These are phyloP conservation scores for Pseudohyphozyma bogoriensis DNA, from an alignment of 768 basidiomycete species.

Conservation along the genomic window DNA sequence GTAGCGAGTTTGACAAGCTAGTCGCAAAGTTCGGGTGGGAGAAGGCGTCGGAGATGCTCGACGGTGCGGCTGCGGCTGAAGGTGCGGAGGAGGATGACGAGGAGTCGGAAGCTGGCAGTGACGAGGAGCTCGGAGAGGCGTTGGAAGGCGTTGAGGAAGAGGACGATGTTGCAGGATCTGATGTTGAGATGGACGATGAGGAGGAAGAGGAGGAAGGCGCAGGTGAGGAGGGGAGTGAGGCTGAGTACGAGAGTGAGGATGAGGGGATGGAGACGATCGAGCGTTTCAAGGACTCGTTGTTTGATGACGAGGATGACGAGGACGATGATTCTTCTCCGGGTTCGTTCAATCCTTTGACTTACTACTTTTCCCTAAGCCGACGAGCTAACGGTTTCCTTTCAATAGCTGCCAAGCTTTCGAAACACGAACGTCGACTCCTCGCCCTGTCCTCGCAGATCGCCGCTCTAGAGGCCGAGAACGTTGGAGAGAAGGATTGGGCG, in stretches of 20 bases:
- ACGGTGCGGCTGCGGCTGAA: constrained; percentile 15
- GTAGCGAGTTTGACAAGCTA: constrained; percentile 44
- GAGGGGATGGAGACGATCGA: constrained; percentile 46
- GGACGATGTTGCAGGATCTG: constrained; percentile 32
- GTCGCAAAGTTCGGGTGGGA: constrained; percentile 11
- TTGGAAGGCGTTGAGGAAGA: constrained; percentile 8
- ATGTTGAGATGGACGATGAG: constrained; percentile 12
- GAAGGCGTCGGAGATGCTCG: constrained; percentile 32
- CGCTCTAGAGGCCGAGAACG: constrained; percentile 72
- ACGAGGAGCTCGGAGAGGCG: constrained; percentile 33
- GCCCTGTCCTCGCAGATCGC: constrained; percentile 68
- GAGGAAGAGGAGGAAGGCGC: constrained; percentile 27
- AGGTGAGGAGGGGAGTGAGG: constrained; percentile 17
- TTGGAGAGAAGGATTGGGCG: constrained; percentile 82
- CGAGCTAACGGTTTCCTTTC: neutral
- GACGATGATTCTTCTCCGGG: constrained; percentile 32
- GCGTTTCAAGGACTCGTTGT: constrained; percentile 64
- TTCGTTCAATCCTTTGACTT: constrained; percentile 10
- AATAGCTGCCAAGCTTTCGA: constrained; percentile 44
- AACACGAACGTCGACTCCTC: constrained; percentile 67
- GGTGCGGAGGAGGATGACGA: constrained; percentile 29
- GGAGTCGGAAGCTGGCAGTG: constrained; percentile 38
- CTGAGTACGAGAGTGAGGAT: constrained; percentile 35
- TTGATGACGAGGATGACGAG: constrained; percentile 58
- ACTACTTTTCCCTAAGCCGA: neutral